A percentile compares a stretch with the other conserved stretches of the same genome.
Conservation (phyloP, 1,284 basidiomycete species). For the Melampsora larici-populina region DNA sequence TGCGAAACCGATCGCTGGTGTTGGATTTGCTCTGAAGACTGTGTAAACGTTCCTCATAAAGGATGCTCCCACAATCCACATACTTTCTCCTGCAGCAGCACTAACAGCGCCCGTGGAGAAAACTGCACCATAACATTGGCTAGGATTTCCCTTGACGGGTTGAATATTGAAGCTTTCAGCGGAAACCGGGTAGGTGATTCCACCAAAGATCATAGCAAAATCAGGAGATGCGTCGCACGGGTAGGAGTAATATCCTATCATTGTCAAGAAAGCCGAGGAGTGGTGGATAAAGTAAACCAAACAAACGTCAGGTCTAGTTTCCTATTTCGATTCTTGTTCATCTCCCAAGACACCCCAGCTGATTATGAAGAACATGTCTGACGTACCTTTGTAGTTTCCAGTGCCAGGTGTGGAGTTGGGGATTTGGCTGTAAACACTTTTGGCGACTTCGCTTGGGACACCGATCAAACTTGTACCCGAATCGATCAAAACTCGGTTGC, state of each 20-base stretch:
- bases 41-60: constrained; percentile 40
- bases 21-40: constrained; percentile 18
- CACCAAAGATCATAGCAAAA: constrained; percentile 32
- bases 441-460: constrained; percentile 10
- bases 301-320: background rate
- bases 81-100: constrained; percentile 16
- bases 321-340: background rate
- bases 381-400: constrained; percentile 33
- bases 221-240: constrained; percentile 22
- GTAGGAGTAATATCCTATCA: constrained; percentile 31
- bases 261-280: background rate
- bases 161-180: constrained; percentile 31
- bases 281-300: background rate
- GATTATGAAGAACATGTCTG: background rate
- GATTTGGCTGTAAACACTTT: constrained; percentile 20
- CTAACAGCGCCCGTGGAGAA: constrained; percentile 19
- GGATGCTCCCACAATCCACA: constrained; percentile 31
- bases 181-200: constrained; percentile 26
- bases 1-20: constrained; percentile 31
- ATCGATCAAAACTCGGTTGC: constrained; percentile 31
- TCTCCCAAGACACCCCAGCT: background rate
- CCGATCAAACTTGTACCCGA: constrained; percentile 38
- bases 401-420: constrained; percentile 13
- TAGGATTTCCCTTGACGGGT: constrained; percentile 10
- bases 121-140: constrained; percentile 23